phyloP scores from a whole-genome alignment of 2,329 filamentous ascomycete species.

The Laburnicola sp. region DNA sequence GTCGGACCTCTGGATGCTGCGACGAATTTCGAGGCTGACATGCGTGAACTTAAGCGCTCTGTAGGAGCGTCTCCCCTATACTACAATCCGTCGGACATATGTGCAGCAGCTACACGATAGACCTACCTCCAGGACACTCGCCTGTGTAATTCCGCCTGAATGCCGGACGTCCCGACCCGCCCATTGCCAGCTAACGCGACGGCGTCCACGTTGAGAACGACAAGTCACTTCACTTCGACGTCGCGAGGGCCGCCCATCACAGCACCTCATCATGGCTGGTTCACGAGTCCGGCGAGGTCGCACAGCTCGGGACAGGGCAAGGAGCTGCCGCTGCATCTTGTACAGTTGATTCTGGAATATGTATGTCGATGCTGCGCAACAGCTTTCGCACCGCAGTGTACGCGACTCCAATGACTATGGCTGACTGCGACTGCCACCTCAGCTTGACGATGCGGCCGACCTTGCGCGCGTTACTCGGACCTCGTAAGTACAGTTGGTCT shows the following conservation, averaged over 20 bases:
- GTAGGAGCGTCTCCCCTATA: neutral
- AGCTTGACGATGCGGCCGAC: conserved; percentile 62
- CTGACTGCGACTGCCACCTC: conserved; percentile 16
- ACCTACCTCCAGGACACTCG: neutral
- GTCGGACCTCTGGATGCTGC: neutral
- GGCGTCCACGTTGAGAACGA: conserved; percentile 5
- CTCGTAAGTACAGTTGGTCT: conserved; percentile 35
- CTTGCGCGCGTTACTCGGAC: conserved; percentile 63
- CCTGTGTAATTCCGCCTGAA: conserved; percentile 8
- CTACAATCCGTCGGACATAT: neutral
- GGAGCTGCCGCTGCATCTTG: conserved; percentile 60
- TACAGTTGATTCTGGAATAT: conserved; percentile 60
- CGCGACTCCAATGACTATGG: conserved; percentile 10
- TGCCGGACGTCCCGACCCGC: conserved; percentile 22
- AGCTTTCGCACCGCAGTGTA: neutral
- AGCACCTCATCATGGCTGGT: conserved; percentile 35
- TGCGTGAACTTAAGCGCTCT: neutral
- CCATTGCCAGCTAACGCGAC: conserved; percentile 16
- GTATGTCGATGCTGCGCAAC: conserved; percentile 44
- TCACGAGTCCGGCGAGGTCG: conserved; percentile 39
- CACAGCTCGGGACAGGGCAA: conserved; percentile 34
- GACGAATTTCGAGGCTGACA: conserved; percentile 5
- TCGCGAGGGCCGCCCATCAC: conserved; percentile 25
- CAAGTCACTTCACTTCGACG: neutral
- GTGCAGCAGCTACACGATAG: neutral